Evolutionary conservation across 1,139 yeast genomes (phyloP), one percentile per base, ranked within the genome.

Genomic region (Suhomyces panamericanus): DNA sequence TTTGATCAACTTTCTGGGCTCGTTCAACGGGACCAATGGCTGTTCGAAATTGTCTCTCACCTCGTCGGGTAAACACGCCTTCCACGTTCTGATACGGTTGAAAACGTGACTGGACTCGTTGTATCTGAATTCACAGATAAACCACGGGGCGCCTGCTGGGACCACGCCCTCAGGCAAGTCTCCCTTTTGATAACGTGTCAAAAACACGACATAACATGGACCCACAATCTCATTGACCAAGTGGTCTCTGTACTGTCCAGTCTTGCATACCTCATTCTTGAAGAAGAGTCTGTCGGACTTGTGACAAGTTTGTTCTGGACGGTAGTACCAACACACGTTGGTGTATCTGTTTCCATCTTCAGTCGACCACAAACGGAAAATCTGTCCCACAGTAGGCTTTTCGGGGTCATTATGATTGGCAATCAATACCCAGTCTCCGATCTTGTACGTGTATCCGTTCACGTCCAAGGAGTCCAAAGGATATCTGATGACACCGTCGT

Each of bases 271-370:
- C 67, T 93, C 99, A 60, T 93, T 90, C 56, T 85, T 89, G 64
- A 87, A 88, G 63, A 95, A 93, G 47, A 90, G 70, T 60, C 96
- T 76, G 65, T 93, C 98, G 43, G 77, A 86, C 54, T 95, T 80
- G 65, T 93, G 99, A 39, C 95, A 95, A 0, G 99, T 93, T 73
- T 95, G 98, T 64, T 93, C 98, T 0, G 99, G 96, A 50, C 98
- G 82, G 59, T 88, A 87, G 67, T 91, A 93, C 99, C 99, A 93
- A 70, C 99, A 93, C 32, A 89, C 96, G 59, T 93, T 93, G 60
- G 93, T 78, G 81, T 93, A 91, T 50, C 85, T 78, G 51, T 87
- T 84, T 13, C 95, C 95, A 57, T 90, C 96, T 45, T 80, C 78
- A 3, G 84, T 81, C 47, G 85, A 82, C 99, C 99, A 93, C 52